Evolutionary conservation across 441 rosid genomes (phyloP).

Genomic region (Dalechampia spathulata): DNA sequence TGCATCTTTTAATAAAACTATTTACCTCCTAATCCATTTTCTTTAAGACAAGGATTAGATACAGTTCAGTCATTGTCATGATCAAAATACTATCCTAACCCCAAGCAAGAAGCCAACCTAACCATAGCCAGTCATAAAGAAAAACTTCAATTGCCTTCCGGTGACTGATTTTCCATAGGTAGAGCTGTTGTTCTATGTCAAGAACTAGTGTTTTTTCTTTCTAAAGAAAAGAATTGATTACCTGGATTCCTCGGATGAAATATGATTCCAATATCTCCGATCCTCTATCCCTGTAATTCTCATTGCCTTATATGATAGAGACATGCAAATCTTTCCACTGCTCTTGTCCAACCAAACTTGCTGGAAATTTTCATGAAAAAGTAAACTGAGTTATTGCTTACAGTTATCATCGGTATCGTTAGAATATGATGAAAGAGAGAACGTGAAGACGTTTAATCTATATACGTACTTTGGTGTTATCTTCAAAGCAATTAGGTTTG

Average conservation of each 20-base stretch:
- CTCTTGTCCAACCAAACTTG: slow-evolving; percentile 73
- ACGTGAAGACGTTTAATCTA: not conserved
- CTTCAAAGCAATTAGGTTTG: slow-evolving; percentile 42
- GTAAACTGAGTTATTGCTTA: not conserved
- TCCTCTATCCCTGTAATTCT: slow-evolving; percentile 85
- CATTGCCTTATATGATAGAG: slow-evolving; percentile 64
- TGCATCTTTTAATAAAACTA: too few relatives aligned
- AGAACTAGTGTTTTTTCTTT: too few relatives aligned
- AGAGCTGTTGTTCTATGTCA: too few relatives aligned
- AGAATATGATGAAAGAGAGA: too few relatives aligned
- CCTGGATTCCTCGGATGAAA: slow-evolving; percentile 81
- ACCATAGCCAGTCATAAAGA: not conserved
- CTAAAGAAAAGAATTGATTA: slow-evolving; percentile 9
- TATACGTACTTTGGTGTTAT: slow-evolving; percentile 51
- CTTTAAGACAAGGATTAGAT: too few relatives aligned
- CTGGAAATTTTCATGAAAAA: slow-evolving; percentile 20
- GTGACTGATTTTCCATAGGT: too few relatives aligned
- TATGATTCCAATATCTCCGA: slow-evolving; percentile 82
- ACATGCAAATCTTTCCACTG: slow-evolving; percentile 61
- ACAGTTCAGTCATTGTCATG: not conserved
- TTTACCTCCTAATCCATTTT: too few relatives aligned
- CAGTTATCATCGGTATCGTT: not conserved
- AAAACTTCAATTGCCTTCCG: too few relatives aligned
- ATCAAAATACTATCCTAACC: not conserved
- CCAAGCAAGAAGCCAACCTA: not conserved